phyloP scores from a whole-genome alignment of 2,329 filamentous ascomycete genomes.

The Hyphodiscus sp. region DNA sequence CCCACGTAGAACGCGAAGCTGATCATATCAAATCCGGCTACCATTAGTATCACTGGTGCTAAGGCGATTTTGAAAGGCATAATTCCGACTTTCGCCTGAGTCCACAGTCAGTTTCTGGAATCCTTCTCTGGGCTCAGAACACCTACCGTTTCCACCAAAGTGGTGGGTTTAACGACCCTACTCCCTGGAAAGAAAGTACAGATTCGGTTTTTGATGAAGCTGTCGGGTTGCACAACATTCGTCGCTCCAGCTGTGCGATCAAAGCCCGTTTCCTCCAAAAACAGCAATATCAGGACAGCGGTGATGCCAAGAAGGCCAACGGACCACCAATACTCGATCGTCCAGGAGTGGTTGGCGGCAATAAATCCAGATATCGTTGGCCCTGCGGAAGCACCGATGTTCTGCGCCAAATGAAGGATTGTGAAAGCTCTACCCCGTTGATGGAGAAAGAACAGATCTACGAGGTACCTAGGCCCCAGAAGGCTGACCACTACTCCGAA shows the following conservation, averaged over 20 bases:
- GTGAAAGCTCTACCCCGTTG: neutral
- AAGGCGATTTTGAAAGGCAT: slow-evolving; percentile 22
- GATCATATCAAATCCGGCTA: slow-evolving; percentile 28
- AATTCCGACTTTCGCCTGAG: slow-evolving; percentile 4
- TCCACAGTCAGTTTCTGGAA: no score
- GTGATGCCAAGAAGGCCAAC: neutral
- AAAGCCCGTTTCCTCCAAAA: neutral
- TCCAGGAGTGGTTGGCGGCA: neutral
- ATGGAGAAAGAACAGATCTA: neutral
- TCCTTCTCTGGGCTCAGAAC: no score
- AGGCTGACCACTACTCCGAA: neutral
- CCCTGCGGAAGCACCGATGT: neutral
- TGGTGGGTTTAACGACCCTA: neutral
- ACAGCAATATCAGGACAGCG: neutral
- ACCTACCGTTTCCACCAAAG: no score
- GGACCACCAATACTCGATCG: neutral
- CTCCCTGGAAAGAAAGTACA: neutral
- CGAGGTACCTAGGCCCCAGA: neutral
- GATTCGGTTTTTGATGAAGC: neutral
- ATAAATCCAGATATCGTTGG: neutral
- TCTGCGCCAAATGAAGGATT: neutral
- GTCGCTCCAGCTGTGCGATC: neutral
- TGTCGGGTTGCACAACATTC: neutral
- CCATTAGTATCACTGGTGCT: slow-evolving; percentile 33
- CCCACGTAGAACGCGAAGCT: slow-evolving; percentile 13